A percentile compares a stretch with the other conserved stretches of the same genome.
phyloP scores from a whole-genome alignment of 768 basidiomycete species.

The Suillus tomentosus region DNA sequence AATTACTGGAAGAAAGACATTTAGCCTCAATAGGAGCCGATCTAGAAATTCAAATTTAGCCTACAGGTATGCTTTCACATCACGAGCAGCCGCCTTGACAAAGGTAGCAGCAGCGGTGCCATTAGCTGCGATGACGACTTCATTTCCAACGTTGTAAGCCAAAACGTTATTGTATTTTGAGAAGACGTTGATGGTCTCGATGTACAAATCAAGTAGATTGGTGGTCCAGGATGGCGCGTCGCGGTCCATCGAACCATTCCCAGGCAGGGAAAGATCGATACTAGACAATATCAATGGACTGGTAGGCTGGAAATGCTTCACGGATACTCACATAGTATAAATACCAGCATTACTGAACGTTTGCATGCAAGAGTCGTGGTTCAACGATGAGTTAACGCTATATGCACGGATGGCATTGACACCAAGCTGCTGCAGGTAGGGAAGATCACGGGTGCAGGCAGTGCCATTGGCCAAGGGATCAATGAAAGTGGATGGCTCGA shows the following conservation, averaged over 20 bases:
- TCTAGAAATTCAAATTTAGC: constrained; percentile 26
- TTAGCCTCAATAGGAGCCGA: not conserved
- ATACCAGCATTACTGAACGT: constrained; percentile 77
- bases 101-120: constrained; percentile 70
- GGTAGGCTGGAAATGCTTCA: constrained; percentile 9
- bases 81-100: constrained; percentile 90
- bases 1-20: constrained; percentile 43
- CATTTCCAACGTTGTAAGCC: constrained; percentile 90
- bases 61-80: constrained; percentile 82
- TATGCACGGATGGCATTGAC: constrained; percentile 87
- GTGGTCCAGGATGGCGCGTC: constrained; percentile 75
- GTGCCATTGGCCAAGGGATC: constrained; percentile 74
- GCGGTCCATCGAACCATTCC: constrained; percentile 85
- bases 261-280: constrained; percentile 82
- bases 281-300: constrained; percentile 41
- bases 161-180: constrained; percentile 87
- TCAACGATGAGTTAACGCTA: constrained; percentile 77
- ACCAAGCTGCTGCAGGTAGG: constrained; percentile 70
- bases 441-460: constrained; percentile 78
- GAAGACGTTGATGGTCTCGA: constrained; percentile 76
- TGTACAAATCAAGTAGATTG: constrained; percentile 77
- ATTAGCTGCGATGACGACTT: constrained; percentile 57
- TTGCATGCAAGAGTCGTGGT: constrained; percentile 89
- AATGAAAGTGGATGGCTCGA: constrained; percentile 71
- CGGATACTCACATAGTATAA: constrained; percentile 74